Evolutionary conservation across 768 basidiomycete species (phyloP).

Genomic region (Gymnopilus dilepis): DNA sequence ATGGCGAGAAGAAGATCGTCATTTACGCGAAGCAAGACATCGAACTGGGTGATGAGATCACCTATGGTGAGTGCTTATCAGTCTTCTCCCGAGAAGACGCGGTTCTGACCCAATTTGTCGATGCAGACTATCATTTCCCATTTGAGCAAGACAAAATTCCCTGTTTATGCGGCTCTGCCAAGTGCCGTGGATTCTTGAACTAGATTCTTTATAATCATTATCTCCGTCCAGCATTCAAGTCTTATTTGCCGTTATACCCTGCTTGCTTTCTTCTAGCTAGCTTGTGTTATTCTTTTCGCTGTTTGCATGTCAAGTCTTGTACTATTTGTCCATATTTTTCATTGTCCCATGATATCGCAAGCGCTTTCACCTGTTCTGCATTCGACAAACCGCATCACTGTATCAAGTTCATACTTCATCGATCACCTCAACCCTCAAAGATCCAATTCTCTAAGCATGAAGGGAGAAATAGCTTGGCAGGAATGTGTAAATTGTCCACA

Average conservation of each 20-base stretch:
- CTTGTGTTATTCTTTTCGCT: constrained; percentile 9
- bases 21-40: constrained; percentile 98
- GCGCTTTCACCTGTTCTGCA: background rate
- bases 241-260: constrained; percentile 19
- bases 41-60: constrained; percentile 96
- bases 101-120: background rate
- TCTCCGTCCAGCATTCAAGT: constrained; percentile 8
- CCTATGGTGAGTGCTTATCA: constrained; percentile 72
- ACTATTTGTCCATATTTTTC: constrained; percentile 13
- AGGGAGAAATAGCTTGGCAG: background rate
- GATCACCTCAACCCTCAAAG: background rate
- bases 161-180: constrained; percentile 87
- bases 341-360: constrained; percentile 8
- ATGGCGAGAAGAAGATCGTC: constrained; percentile 96
- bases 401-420: too few relatives aligned
- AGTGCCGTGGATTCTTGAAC: constrained; percentile 96
- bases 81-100: background rate
- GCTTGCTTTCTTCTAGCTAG: constrained; percentile 8
- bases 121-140: constrained; percentile 96
- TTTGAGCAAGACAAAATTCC: constrained; percentile 98
- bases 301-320: constrained; percentile 16
- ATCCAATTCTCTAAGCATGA: background rate
- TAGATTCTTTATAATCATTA: constrained; percentile 53
- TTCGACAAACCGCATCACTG: too few relatives aligned
- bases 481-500: background rate